Evolutionary conservation across 768 basidiomycete species (phyloP), one percentile per base, ranked within the genome.

Genomic region (Suillus occidentalis): DNA sequence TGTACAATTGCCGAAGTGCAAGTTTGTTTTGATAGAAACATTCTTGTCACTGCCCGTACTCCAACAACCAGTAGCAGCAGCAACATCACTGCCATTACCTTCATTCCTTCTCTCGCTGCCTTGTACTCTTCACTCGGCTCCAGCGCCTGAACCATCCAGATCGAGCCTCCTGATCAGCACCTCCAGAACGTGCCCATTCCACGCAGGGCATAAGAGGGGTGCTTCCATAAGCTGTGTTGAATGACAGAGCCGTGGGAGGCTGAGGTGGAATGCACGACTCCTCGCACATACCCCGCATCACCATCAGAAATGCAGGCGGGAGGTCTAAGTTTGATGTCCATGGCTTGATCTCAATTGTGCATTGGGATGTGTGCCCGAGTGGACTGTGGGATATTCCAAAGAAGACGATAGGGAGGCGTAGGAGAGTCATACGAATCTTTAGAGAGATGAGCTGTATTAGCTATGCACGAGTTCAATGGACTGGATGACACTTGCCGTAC

Each of bases 271-370:
- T 12, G 9, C 18, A 55, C 10, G 31, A 36, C 20, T 55, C 34
- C 34, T n/a, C 34, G 6, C 20, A 2, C 18, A n/a, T 34, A 34
- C 25, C 78, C 74, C 37, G 75, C 64, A 31, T 31, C 43, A 81
- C 78, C 45, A 85, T 73, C 18, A 78, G 78, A 70, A 85, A 86
- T 13, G 73, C 73, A 2, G 75, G 70, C 1, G 88, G 87, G 7
- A 92, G 79, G 42, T 82, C 80, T 4, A 73, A 69, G 43, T 45
- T 10, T 20, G 9, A n/a, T 25, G 86, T 76, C 82, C 84, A 92
- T 16, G 76, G 72, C 28, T 80, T 79, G 31, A 92, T 76, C 55
- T 42, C 16, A 18, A 73, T 77, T 66, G 89, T 87, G 40, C 40
- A 42, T 16, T 20, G 16, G 18, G 7, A 40, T 40, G 7, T 18